phyloP scores from a whole-genome alignment of 2,329 filamentous ascomycete genomes.

The Thermoascus crustaceus region DNA sequence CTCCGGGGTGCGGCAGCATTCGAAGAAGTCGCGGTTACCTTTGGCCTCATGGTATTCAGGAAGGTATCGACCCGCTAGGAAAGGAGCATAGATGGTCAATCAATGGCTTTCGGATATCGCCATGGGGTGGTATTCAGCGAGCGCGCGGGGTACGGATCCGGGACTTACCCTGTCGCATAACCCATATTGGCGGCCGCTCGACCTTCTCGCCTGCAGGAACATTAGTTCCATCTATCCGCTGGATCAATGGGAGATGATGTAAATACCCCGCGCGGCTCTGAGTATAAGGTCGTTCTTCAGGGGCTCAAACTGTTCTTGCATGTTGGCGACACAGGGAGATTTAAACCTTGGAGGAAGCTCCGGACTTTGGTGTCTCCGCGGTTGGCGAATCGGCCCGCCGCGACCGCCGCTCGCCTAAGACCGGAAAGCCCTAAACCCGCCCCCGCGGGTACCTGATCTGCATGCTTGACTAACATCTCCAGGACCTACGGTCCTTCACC shows the following conservation, averaged over 20 bases:
- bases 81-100: slow-evolving; percentile 7
- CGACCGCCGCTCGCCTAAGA: no score
- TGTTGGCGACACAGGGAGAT: slow-evolving; percentile 32
- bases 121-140: neutral
- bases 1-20: slow-evolving; percentile 89
- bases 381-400: no score
- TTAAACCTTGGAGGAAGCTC: neutral
- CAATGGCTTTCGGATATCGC: slow-evolving; percentile 5
- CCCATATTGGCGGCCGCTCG: slow-evolving; percentile 92
- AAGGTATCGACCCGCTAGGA: slow-evolving; percentile 81
- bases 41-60: slow-evolving; percentile 97
- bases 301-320: slow-evolving; percentile 67
- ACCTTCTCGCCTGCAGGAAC: slow-evolving; percentile 65
- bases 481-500: no score
- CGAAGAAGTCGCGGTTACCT: slow-evolving; percentile 86
- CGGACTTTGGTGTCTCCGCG: neutral
- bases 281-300: slow-evolving; percentile 89
- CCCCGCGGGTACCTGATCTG: no score
- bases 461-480: no score
- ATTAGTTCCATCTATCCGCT: slow-evolving; percentile 9
- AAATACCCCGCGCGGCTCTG: slow-evolving; percentile 74
- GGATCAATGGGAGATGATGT: neutral
- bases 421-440: no score
- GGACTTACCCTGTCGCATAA: slow-evolving; percentile 88
- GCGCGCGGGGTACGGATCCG: slow-evolving; percentile 2